Percentiles rank a stretch among this genome's conserved stretches.
Evolutionary conservation across 2,329 filamentous ascomycete genomes (phyloP).

Genomic region (Penicillium rolfsii): DNA sequence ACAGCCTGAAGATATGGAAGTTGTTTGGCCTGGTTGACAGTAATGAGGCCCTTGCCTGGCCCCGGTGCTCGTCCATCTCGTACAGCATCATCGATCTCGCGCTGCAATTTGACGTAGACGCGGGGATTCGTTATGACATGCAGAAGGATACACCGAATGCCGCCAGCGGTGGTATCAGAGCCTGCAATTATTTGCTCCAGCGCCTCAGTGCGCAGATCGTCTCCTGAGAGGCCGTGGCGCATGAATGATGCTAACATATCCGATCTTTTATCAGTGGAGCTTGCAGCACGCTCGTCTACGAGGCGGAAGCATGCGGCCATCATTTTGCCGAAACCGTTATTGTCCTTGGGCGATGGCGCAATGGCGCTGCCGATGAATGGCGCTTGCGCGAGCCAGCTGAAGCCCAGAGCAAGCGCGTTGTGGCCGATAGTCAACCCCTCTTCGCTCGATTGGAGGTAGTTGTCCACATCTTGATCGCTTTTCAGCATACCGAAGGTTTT

Average conservation of each 20-base stretch:
- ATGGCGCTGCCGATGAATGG: constrained; percentile 22
- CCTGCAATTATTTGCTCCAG: constrained; percentile 27
- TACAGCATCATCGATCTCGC: constrained; percentile 27
- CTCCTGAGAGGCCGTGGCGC: constrained; percentile 26
- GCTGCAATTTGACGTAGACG: constrained; percentile 20
- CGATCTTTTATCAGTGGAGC: constrained; percentile 16
- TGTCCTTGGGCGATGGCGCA: constrained; percentile 27
- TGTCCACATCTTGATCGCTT: constrained; percentile 49
- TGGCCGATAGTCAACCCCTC: constrained; percentile 27
- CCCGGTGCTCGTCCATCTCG: constrained; percentile 8
- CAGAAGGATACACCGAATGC: constrained; percentile 22
- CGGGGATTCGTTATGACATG: constrained; percentile 23
- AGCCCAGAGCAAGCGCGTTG: constrained; percentile 21
- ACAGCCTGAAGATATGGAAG: constrained; percentile 39
- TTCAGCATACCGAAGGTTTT: constrained; percentile 52
- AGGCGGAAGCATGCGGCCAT: constrained; percentile 24
- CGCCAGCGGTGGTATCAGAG: constrained; percentile 26
- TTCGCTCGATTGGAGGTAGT: constrained; percentile 43
- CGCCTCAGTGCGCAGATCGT: constrained; percentile 23
- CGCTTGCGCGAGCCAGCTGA: constrained; percentile 21
- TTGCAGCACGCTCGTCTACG: constrained; percentile 28
- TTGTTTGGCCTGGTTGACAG: constrained; percentile 23
- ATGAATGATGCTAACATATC: constrained; percentile 39
- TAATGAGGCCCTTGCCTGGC: constrained; percentile 16
- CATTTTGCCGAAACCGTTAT: constrained; percentile 29